A percentile compares a stretch with the other conserved stretches of the same genome.
These are phyloP conservation scores for Populus hybrid DNA, from an alignment of 441 rosid species.

Conservation along the genomic window DNA sequence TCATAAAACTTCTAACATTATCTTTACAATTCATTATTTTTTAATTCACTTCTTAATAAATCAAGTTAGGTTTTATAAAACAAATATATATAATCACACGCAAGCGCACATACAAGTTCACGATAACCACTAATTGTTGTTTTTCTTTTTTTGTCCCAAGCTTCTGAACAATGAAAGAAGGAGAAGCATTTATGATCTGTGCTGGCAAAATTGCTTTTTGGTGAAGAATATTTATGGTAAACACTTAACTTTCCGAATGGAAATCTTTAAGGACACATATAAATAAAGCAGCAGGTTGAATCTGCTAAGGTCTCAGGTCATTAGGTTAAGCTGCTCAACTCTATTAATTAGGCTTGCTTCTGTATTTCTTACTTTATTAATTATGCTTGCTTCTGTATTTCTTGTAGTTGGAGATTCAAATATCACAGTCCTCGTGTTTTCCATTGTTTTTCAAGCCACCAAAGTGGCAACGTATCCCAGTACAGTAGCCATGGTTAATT, in stretches of 20 bases:
- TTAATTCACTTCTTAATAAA: too few species aligned
- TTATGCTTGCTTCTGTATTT: background rate
- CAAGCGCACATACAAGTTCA: background rate
- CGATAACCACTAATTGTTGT: background rate
- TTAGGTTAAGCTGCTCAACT: background rate
- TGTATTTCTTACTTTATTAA: background rate
- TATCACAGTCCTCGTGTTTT: too few species aligned
- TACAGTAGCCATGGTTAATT: too few species aligned
- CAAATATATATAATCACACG: background rate
- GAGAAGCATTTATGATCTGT: background rate
- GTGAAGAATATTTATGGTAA: background rate
- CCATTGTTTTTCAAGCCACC: too few species aligned
- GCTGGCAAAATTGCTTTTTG: background rate
- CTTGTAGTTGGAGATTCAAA: background rate
- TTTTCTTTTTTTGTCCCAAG: background rate
- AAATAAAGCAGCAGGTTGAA: background rate
- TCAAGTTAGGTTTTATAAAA: too few species aligned
- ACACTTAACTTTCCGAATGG: background rate
- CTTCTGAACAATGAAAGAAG: background rate
- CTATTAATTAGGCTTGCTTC: too few species aligned
- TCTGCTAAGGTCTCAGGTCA: background rate
- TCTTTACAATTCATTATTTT: too few species aligned
- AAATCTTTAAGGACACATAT: background rate
- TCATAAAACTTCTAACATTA: background rate
- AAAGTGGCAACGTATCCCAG: too few species aligned